Percentiles rank a stretch among this genome's conserved stretches.
These are phyloP conservation scores for Chalaropsis ovoidea DNA, from an alignment of 2,329 filamentous ascomycete genomes.

Conservation along the genomic window DNA sequence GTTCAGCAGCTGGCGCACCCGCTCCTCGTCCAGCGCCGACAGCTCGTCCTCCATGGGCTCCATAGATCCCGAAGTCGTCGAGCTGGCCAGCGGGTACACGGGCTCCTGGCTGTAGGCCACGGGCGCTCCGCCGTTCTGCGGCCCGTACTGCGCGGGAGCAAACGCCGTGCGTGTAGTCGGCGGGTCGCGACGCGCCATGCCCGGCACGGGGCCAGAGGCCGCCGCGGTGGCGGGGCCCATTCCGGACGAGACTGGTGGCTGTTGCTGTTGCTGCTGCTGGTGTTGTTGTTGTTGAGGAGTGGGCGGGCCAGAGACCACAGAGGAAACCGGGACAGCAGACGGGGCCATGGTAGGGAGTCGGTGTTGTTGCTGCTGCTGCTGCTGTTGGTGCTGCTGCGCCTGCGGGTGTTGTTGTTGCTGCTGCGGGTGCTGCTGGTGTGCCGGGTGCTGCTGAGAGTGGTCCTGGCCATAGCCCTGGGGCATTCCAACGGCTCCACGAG, in stretches of 20 bases:
- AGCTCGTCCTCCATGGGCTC: constrained; percentile 24
- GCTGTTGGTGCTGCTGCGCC: constrained; percentile 7
- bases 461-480: constrained; percentile 13
- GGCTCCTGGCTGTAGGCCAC: constrained; percentile 3
- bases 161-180: background rate
- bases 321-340: constrained; percentile 15
- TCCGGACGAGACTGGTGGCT: constrained; percentile 11
- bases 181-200: constrained; percentile 12
- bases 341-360: constrained; percentile 17
- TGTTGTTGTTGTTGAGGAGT: constrained; percentile 8
- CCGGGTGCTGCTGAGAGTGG: constrained; percentile 11
- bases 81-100: constrained; percentile 13
- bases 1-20: constrained; percentile 21
- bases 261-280: constrained; percentile 1
- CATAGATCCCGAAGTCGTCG: constrained; percentile 14
- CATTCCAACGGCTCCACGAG: background rate
- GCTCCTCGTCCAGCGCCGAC: constrained; percentile 19
- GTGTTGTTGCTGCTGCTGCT: constrained; percentile 18
- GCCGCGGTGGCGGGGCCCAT: background rate
- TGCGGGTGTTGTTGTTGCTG: constrained; percentile 19
- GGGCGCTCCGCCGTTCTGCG: constrained; percentile 1
- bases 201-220: constrained; percentile 7
- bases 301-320: constrained; percentile 16
- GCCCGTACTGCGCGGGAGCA: constrained; percentile 9
- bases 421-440: constrained; percentile 21